Conservation (phyloP, 2,329 filamentous ascomycete genomes). For the Rasamsonia emersonii region DNA sequence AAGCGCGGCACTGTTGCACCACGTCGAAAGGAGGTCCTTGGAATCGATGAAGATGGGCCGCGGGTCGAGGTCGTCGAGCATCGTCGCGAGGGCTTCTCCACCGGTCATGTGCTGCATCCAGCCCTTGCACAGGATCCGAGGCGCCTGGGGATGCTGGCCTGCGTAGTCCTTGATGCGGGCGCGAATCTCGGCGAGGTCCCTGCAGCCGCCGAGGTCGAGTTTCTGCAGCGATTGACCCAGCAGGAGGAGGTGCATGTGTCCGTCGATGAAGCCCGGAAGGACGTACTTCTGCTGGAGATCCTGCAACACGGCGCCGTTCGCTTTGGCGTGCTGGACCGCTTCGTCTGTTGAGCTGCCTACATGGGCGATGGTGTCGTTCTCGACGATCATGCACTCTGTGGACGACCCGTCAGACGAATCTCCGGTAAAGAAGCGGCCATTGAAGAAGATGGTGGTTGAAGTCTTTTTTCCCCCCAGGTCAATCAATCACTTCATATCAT, state of each 20-base stretch:
- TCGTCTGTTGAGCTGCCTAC: constrained; percentile 28
- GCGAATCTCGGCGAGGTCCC: constrained; percentile 37
- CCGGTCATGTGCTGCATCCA: constrained; percentile 44
- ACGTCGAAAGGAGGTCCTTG: constrained; percentile 44
- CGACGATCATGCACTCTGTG: constrained; percentile 29
- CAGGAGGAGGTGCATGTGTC: constrained; percentile 43
- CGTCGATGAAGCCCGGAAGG: constrained; percentile 42
- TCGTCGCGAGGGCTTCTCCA: constrained; percentile 35
- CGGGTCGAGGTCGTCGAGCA: constrained; percentile 41
- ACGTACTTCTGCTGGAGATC: constrained; percentile 33
- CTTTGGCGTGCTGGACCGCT: constrained; percentile 12
- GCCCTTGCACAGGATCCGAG: constrained; percentile 38
- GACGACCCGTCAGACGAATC: constrained; percentile 15
- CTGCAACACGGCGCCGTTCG: constrained; percentile 12
- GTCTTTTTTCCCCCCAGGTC: too few relatives aligned
- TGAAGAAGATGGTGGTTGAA: constrained; percentile 19
- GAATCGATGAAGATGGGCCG: constrained; percentile 43
- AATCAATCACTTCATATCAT: too few relatives aligned
- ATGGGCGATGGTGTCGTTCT: constrained; percentile 33
- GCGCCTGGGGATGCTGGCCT: constrained; percentile 27
- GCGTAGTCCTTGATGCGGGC: constrained; percentile 34
- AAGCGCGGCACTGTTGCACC: constrained; percentile 42
- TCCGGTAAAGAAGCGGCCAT: constrained; percentile 26
- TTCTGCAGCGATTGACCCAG: constrained; percentile 41
- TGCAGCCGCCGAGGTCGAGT: constrained; percentile 35